Base-by-base conservation (phyloP, 805 yeast species). In the Alloascoidea hylecoeti region DNA sequence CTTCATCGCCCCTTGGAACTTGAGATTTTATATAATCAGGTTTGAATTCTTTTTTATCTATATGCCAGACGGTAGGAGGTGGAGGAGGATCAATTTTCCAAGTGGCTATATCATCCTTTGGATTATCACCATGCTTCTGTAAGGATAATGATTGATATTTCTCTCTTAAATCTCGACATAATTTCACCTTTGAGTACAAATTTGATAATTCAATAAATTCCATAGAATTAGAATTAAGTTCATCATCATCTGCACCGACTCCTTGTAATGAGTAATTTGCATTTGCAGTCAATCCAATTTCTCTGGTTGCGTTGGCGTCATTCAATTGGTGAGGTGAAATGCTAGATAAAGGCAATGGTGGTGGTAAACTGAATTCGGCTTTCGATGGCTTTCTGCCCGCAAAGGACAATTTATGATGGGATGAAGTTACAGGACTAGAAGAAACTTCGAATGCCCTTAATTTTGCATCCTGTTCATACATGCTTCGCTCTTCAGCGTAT, bases 1-100 rank as follows among this genome's bases (percentile, higher is more conserved):
- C 49, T 12, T 60, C 44, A 35, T 57, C 60, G 28, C 51, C 56
- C 17, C 57, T 62, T 3, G 69, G 69, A 15, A 64, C 67, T 14
- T 58, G 50, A 41, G 72, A 70, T 36, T 68, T 38, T 9, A 23
- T 23, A 23, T 23, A 9, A 55, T 68, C 49, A 68, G 73, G 33
- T 64, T 52, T 46, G 27, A 58, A 60, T 1, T 56, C 50, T 3
- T 61, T 64, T 4, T 68, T 60, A 23, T 9, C 13, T 58, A 63
- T 44, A 51, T 79, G 68, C 77, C 92, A 76, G 48, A 89, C 76
- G 2, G 98, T 96, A 46, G 75, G 75, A 12, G 98, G 98, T 1
- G 97, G 96, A 6, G 78, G 74, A 0, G 99, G 99, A 53, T 88
- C 89, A 37, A 92, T 76, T 13, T 53, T 53, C 97, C 97, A 92